Evolutionary conservation across 768 basidiomycete genomes (phyloP).

Genomic region (Lactifluus echinatus): DNA sequence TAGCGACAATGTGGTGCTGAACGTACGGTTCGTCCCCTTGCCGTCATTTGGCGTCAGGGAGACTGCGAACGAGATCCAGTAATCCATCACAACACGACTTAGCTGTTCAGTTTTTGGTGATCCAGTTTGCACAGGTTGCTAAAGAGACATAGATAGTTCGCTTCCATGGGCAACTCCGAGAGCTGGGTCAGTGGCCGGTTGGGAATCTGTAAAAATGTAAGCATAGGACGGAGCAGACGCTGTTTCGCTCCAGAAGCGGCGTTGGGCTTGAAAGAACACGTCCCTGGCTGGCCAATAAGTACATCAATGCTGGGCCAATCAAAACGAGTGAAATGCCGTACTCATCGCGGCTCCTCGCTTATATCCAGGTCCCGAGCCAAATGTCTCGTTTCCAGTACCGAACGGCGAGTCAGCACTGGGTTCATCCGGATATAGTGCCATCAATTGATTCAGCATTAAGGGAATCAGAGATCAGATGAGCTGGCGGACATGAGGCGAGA

Average conservation of each 20-base stretch:
- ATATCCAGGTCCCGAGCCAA: slow-evolving; percentile 32
- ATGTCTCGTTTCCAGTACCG: slow-evolving; percentile 38
- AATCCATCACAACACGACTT: slow-evolving; percentile 34
- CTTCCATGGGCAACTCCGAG: slow-evolving; percentile 18
- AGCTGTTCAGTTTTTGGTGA: slow-evolving; percentile 16
- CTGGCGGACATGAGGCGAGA: slow-evolving; percentile 25
- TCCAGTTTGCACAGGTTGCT: neutral
- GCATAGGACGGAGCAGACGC: slow-evolving; percentile 34
- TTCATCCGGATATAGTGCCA: slow-evolving; percentile 35
- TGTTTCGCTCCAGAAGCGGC: slow-evolving; percentile 34
- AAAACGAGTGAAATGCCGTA: neutral
- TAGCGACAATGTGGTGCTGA: neutral
- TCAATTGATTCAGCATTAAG: slow-evolving; percentile 23
- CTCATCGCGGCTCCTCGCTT: slow-evolving; percentile 33
- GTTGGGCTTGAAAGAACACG: slow-evolving; percentile 31
- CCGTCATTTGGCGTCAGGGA: slow-evolving; percentile 39
- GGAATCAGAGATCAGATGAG: slow-evolving; percentile 15
- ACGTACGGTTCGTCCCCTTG: slow-evolving; percentile 29
- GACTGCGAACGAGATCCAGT: slow-evolving; percentile 40
- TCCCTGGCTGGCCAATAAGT: slow-evolving; percentile 28
- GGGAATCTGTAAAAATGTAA: slow-evolving; percentile 36
- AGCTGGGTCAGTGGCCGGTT: slow-evolving; percentile 18
- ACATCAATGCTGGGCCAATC: neutral
- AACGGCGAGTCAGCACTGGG: slow-evolving; percentile 39
- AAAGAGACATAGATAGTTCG: slow-evolving; percentile 23